phyloP scores from a whole-genome alignment of 2,329 filamentous ascomycete genomes.

The Colletotrichum euphorbiae region DNA sequence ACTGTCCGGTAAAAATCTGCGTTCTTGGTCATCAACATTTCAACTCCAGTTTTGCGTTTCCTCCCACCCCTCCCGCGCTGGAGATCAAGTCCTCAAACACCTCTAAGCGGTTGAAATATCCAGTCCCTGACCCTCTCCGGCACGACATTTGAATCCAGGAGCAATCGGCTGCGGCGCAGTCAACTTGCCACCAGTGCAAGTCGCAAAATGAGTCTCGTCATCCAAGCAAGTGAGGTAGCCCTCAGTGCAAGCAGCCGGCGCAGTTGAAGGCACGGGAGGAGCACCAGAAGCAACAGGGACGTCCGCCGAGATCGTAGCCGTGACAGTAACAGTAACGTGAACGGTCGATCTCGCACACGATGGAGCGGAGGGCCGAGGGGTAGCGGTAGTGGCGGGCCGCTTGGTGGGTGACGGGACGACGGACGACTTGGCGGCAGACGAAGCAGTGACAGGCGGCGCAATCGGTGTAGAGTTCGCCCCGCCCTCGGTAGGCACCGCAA shows the following conservation, averaged over 20 bases:
- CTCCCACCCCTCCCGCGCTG: no score
- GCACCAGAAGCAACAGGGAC: background rate
- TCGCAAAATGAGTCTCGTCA: constrained; percentile 29
- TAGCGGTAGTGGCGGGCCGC: background rate
- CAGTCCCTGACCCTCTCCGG: constrained; percentile 19
- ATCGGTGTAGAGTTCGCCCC: background rate
- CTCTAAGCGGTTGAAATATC: constrained; percentile 25
- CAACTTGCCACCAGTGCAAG: constrained; percentile 32
- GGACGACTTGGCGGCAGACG: background rate
- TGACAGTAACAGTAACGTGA: constrained; percentile 40
- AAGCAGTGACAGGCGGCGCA: background rate
- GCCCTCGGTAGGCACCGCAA: background rate
- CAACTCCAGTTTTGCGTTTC: no score
- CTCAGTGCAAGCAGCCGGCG: constrained; percentile 12
- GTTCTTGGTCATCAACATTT: no score
- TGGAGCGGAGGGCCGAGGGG: background rate
- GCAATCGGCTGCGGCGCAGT: constrained; percentile 32
- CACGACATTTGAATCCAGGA: constrained; percentile 30
- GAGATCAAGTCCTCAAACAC: background rate
- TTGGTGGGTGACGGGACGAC: background rate
- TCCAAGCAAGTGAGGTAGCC: constrained; percentile 24
- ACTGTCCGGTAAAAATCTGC: no score
- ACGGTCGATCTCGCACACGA: background rate
- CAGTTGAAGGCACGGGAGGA: background rate
- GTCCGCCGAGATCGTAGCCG: constrained; percentile 1